These are phyloP conservation scores for Colletotrichum plurivorum DNA, from an alignment of 2,329 filamentous ascomycete genomes.

Conservation along the genomic window DNA sequence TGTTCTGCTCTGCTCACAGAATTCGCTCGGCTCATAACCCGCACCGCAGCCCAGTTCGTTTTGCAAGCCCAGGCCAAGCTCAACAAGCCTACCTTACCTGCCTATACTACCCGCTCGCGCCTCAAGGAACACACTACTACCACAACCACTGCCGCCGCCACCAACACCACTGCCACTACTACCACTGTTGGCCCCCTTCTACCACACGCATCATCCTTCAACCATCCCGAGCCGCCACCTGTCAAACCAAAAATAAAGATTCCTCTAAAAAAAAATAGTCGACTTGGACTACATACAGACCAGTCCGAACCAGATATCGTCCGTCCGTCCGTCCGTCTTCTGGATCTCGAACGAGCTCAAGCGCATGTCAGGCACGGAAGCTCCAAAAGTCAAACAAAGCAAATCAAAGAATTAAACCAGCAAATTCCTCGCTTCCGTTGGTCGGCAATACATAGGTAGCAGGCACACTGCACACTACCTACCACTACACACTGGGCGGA, in stretches of 20 bases:
- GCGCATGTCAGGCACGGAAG: constrained; percentile 48
- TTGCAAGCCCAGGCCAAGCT: constrained; percentile 22
- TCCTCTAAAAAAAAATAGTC: constrained; percentile 24
- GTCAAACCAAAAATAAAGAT: constrained; percentile 17
- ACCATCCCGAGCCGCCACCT: constrained; percentile 27
- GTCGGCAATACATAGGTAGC: constrained; percentile 3
- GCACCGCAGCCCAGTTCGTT: constrained; percentile 34
- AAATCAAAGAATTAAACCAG: constrained; percentile 55
- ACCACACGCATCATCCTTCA: not conserved
- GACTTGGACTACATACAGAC: constrained; percentile 23
- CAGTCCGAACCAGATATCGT: constrained; percentile 18
- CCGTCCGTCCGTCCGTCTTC: constrained; percentile 8
- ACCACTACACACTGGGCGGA: not conserved
- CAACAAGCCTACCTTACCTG: not conserved
- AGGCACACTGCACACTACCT: not conserved
- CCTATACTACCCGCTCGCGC: constrained; percentile 12
- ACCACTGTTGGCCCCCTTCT: too few relatives aligned
- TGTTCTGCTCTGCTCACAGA: not conserved
- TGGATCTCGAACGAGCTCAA: constrained; percentile 35
- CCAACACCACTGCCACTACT: constrained; percentile 5
- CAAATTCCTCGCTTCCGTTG: constrained; percentile 63
- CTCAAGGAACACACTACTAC: not conserved
- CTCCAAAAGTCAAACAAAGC: constrained; percentile 50
- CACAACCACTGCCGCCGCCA: constrained; percentile 15
- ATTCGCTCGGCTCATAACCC: constrained; percentile 34